Conservation (phyloP, 306 rosid species). For the Rosa rugosa region DNA sequence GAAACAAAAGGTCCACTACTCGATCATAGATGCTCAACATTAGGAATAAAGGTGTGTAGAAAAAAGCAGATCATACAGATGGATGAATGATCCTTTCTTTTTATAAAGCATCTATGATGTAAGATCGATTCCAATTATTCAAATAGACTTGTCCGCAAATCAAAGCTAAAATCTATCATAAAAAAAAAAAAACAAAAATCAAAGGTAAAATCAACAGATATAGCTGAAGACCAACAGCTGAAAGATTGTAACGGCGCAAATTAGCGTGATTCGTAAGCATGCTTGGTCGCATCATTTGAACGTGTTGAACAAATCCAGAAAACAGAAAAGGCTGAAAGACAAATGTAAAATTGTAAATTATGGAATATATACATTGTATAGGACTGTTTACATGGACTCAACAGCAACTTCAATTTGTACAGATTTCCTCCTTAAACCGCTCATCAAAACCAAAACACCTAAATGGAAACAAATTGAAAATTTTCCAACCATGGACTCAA, state of each 20-base stretch:
- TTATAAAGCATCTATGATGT: not conserved
- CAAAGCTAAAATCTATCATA: not conserved
- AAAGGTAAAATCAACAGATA: not conserved
- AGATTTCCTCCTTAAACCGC: constrained; percentile 41
- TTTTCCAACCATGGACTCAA: constrained; percentile 10
- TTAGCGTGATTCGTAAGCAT: not conserved
- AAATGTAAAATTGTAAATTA: not conserved
- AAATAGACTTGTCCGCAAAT: not conserved
- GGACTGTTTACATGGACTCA: constrained; percentile 19
- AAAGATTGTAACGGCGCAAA: not conserved
- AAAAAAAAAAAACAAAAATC: not conserved
- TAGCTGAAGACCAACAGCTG: not conserved
- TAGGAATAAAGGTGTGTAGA: constrained; percentile 1
- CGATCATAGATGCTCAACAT: constrained; percentile 15
- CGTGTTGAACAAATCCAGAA: not conserved
- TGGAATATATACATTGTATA: constrained; percentile 11
- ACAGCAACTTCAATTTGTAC: constrained; percentile 48
- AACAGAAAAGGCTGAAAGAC: not conserved
- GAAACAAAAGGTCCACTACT: not conserved
- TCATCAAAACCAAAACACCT: constrained; percentile 32
- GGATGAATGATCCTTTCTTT: not conserved
- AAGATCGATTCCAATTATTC: not conserved
- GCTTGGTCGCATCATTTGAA: not conserved
- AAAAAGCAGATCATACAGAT: not conserved
- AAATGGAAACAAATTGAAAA: constrained; percentile 26